Evolutionary conservation across 2,329 filamentous ascomycete genomes (phyloP), one percentile per base, ranked within the genome.

Genomic region (Fusarium denticulatum): DNA sequence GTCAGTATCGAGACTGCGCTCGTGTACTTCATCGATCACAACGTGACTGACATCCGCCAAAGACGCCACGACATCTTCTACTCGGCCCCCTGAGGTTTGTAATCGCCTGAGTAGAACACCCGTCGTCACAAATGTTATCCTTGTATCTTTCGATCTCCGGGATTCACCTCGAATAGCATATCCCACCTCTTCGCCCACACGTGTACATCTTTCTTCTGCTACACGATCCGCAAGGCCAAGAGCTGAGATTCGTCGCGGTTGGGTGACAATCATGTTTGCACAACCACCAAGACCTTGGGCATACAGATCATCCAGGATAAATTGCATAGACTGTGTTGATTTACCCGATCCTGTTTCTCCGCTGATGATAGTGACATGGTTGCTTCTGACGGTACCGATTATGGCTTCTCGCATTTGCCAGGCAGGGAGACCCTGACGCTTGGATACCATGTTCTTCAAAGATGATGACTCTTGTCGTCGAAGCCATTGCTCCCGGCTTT

Each of bases 71-170:
- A 97, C 91, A 79, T 97, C 94, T 30, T 95, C 92, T 18, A 92
- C 90, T 36, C 90, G 89, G 11, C 93, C 94, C 56, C 94, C 94
- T 8, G 94, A 95, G 1, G 94, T 96, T 82, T 99, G 96, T n/a
- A 99, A 87, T 18, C 95, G 91, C 69, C 96, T 93, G n/a, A 93
- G 88, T 65, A 99, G 86, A 42, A 99, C 95, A 88, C 96, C 96
- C 81, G 99, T 97, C 0, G 96, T 99, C 94, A 99, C 98, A 84
- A 98, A 99, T 80, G 99, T 99, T 81, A 99, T 90, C 12, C 94
- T 93, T 1, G 96, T 99, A 60, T 94, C 92, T 42, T 91, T 86
- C 47, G 91, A 90, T 5, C 93, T 91, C 0, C 92, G 95, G 49
- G 93, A 94, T 79, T 99, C 96, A 75, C 98, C 99, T 30, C 97